Evolutionary conservation across 306 rosid species (phyloP).

Genomic region (Senna siamea): DNA sequence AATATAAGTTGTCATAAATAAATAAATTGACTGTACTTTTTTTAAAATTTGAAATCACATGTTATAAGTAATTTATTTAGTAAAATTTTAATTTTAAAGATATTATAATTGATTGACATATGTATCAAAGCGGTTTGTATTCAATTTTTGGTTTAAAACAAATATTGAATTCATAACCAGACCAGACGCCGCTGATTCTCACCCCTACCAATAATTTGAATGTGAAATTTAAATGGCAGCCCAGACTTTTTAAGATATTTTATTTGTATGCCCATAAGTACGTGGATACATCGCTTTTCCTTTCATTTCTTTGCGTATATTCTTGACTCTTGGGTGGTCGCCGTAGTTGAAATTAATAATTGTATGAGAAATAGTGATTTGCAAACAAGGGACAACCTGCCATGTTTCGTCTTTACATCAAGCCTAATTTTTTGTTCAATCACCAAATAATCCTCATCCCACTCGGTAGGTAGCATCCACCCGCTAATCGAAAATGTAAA

Average conservation of each 20-base stretch:
- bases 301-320: neutral
- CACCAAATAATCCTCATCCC: neutral
- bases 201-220: too few species aligned
- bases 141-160: too few species aligned
- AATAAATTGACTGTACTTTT: too few species aligned
- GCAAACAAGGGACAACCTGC: neutral
- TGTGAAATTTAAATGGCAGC: neutral
- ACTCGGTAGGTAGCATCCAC: neutral
- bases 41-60: too few species aligned
- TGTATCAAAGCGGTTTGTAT: too few species aligned
- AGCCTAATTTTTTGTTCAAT: neutral
- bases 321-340: neutral
- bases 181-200: too few species aligned
- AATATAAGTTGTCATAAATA: too few species aligned
- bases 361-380: neutral
- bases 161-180: too few species aligned
- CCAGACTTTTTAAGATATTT: neutral
- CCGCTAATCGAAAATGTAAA: neutral
- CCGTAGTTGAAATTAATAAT: slow-evolving; percentile 1
- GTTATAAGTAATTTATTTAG: too few species aligned
- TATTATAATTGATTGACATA: too few species aligned
- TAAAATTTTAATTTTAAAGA: too few species aligned
- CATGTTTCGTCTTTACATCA: neutral
- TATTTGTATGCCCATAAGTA: neutral
- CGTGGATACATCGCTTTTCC: neutral